Conservation (phyloP, 345 rosid genomes). For the Hirschfeldia incana region DNA sequence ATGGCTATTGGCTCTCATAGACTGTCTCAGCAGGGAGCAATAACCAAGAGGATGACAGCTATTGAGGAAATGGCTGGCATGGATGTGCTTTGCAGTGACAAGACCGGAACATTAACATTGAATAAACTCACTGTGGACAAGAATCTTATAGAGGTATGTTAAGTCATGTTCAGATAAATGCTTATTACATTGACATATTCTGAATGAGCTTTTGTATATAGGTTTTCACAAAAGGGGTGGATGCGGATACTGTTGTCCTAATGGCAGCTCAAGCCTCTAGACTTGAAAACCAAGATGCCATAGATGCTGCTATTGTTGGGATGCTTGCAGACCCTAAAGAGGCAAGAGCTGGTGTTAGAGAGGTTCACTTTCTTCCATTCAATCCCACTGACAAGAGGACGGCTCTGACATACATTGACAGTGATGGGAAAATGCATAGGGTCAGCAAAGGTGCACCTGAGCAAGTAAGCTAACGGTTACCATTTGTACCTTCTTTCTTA, state of each 20-base stretch:
- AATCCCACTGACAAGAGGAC: constrained; percentile 98
- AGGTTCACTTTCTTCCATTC: constrained; percentile 95
- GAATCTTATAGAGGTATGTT: constrained; percentile 84
- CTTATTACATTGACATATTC: not conserved
- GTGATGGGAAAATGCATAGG: constrained; percentile 87
- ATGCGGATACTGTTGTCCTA: constrained; percentile 77
- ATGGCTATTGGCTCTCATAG: constrained; percentile 99
- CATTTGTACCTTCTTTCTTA: not conserved
- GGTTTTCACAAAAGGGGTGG: constrained; percentile 93
- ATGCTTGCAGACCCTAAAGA: constrained; percentile 99
- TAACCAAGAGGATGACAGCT: constrained; percentile 99
- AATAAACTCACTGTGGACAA: constrained; percentile 96
- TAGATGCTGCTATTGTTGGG: constrained; percentile 93
- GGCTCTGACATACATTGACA: constrained; percentile 80
- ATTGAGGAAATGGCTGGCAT: constrained; percentile 99
- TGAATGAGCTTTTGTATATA: constrained; percentile 36
- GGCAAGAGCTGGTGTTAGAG: constrained; percentile 97
- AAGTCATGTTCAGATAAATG: not conserved
- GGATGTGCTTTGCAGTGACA: constrained; percentile 99
- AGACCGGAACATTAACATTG: constrained; percentile 95
- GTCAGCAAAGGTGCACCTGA: constrained; percentile 99
- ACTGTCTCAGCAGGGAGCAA: constrained; percentile 98
- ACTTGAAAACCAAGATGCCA: constrained; percentile 94
- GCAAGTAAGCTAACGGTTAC: constrained; percentile 56
- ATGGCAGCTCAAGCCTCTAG: constrained; percentile 99